Percentiles rank a stretch among this genome's conserved stretches.
These are phyloP conservation scores for Rhizopogon vinicolor DNA, from an alignment of 768 basidiomycete genomes.

Conservation along the genomic window DNA sequence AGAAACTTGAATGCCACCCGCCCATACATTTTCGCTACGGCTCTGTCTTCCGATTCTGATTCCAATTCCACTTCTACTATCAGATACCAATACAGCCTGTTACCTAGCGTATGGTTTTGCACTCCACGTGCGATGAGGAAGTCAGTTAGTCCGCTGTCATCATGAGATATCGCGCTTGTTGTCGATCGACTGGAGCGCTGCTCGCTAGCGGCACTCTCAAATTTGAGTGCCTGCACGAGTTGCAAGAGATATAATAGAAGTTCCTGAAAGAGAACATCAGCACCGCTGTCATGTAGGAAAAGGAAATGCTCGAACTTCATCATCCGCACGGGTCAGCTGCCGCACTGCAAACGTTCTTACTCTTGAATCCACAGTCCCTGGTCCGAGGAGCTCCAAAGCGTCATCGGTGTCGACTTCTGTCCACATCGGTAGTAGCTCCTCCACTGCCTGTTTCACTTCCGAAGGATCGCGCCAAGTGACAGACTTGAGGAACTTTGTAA, in stretches of 20 bases:
- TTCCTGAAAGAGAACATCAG: constrained; percentile 50
- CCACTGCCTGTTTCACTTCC: constrained; percentile 97
- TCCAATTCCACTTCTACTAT: constrained; percentile 87
- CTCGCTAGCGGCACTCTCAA: constrained; percentile 79
- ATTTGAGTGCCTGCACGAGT: constrained; percentile 96
- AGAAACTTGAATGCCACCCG: constrained; percentile 88
- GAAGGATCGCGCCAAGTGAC: constrained; percentile 96
- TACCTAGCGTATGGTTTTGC: constrained; percentile 79
- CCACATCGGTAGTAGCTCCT: constrained; percentile 93
- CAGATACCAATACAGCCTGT: constrained; percentile 94
- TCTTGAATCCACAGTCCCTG: constrained; percentile 83
- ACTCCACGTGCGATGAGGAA: constrained; percentile 87
- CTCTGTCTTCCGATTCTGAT: constrained; percentile 65
- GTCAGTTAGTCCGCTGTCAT: constrained; percentile 90
- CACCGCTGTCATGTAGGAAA: not conserved
- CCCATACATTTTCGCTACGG: constrained; percentile 91
- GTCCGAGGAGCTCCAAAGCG: constrained; percentile 91
- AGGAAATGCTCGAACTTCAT: constrained; percentile 60
- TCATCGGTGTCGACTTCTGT: constrained; percentile 97
- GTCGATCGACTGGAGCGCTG: constrained; percentile 71
- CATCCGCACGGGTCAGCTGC: constrained; percentile 87
- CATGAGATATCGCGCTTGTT: constrained; percentile 75
- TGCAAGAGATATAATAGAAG: constrained; percentile 89
- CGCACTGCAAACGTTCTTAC: constrained; percentile 93
- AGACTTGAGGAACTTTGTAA: constrained; percentile 97